Evolutionary conservation across 23 red algal genomes (phyloP).

Genomic region (Gracilaria domingensis): DNA sequence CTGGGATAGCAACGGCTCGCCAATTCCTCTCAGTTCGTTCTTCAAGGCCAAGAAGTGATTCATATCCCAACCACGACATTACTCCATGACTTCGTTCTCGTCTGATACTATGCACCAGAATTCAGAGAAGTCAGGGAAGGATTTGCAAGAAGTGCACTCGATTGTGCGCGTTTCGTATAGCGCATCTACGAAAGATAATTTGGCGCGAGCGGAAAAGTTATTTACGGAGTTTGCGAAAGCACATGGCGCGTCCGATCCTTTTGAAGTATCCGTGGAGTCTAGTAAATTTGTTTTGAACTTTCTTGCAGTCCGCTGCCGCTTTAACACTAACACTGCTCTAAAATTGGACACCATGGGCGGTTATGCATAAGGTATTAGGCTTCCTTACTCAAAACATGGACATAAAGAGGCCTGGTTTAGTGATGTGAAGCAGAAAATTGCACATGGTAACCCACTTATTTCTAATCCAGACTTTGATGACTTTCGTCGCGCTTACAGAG

Average conservation of each 20-base stretch:
- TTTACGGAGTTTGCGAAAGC: no score
- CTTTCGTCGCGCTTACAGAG: slow-evolving; percentile 9
- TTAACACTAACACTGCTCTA: background rate
- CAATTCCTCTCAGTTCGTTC: background rate
- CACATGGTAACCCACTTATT: slow-evolving; percentile 10
- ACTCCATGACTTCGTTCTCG: background rate
- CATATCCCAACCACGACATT: background rate
- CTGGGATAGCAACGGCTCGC: background rate
- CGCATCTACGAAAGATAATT: no score
- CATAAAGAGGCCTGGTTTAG: background rate
- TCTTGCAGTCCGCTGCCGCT: background rate
- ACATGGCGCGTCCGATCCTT: background rate
- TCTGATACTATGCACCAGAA: background rate
- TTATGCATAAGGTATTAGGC: background rate
- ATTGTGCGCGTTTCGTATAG: no score
- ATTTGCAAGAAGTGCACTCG: no score
- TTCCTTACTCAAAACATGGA: slow-evolving; percentile 4
- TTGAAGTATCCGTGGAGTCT: background rate
- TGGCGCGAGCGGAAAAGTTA: no score
- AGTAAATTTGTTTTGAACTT: background rate
- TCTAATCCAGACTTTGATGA: background rate
- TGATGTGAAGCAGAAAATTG: background rate
- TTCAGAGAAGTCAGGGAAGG: no score
- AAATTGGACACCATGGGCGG: slow-evolving; percentile 10
- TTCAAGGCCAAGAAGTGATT: background rate